phyloP scores from a whole-genome alignment of 371 early-diverging fungal species.

The Haplosporangium sp. region DNA sequence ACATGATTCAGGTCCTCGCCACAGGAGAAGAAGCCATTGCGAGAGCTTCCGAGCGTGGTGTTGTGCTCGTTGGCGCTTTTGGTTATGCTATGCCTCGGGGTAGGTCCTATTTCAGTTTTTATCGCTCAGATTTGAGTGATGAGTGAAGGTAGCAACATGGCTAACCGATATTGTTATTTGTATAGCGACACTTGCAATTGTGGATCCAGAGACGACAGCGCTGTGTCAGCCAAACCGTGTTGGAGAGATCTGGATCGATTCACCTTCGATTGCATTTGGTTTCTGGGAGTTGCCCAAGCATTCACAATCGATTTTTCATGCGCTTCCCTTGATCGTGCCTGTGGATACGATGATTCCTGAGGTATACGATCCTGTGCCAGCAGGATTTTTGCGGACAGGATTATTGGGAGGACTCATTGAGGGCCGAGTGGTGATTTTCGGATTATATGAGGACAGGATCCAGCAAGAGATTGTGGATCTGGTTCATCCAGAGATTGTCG shows the following conservation, averaged over 20 bases:
- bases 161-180: background rate
- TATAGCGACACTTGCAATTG: constrained; percentile 77
- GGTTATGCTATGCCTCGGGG: constrained; percentile 75
- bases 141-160: background rate
- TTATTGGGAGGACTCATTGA: constrained; percentile 81
- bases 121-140: background rate
- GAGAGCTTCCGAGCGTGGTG: constrained; percentile 46
- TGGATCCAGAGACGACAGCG: constrained; percentile 82
- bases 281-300: constrained; percentile 86
- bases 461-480: constrained; percentile 64
- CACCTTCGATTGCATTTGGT: constrained; percentile 78
- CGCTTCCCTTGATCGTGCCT: constrained; percentile 66
- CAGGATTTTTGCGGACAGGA: constrained; percentile 80
- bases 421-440: constrained; percentile 78
- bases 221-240: constrained; percentile 80
- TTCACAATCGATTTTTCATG: constrained; percentile 79
- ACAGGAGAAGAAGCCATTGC: constrained; percentile 55
- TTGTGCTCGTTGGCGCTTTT: constrained; percentile 62
- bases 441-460: constrained; percentile 80
- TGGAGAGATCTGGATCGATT: constrained; percentile 90
- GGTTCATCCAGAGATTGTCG: constrained; percentile 57
- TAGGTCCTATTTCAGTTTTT: constrained; percentile 19
- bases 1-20: constrained; percentile 63
- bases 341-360: constrained; percentile 63
- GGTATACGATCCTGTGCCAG: constrained; percentile 56